Base-by-base conservation (phyloP, 441 rosid genomes). In the Arabidopsis lyrata region DNA sequence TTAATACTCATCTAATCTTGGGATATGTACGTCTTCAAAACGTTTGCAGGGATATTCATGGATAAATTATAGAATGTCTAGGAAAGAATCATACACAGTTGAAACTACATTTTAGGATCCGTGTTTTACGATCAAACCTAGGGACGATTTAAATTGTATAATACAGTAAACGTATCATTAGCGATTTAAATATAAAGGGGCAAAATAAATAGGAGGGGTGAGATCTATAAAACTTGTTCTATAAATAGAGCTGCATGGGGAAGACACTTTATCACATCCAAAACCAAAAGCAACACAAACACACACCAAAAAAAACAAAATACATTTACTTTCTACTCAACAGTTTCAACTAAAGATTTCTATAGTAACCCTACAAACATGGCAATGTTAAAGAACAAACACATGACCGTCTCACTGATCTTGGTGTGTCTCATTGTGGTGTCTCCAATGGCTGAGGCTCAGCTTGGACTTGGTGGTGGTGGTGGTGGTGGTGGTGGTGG, bases 361-460 rank as follows among this genome's bases (percentile, higher is more conserved):
- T n/a, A 5, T 38, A 31, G 6, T 27, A 56, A 56, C 53, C 41
- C 6, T 5, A 55, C n/a, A 48, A 60, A 32, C 54, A 71, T 66
- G 72, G 36, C 68, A 71, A 50, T 65, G 63, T 32, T 59, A 29
- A 77, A 64, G 58, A 77, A 71, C 68, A 77, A 71, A 77, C 63
- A 6, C 52, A 64, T 34, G 47, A 22, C 49, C 42, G 32, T 70
- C 41, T 64, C 76, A 12, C 3, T 77, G 68, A 31, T 77, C 50
- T 41, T 77, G 18, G 63, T 71, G 52, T 71, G 57, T 70, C 72
- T 77, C 42, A 16, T 77, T 8, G n/a, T 77, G 20, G 44, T 71
- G 63, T 64, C 76, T 41, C 80, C 80, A 58, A 11, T 71, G 58
- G 77, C 73, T 47, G 20, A 71, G n/a, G 76, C 80, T 77, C 80